phyloP scores from a whole-genome alignment of 2,329 filamentous ascomycete genomes.

The Simplicillium aogashimaense region DNA sequence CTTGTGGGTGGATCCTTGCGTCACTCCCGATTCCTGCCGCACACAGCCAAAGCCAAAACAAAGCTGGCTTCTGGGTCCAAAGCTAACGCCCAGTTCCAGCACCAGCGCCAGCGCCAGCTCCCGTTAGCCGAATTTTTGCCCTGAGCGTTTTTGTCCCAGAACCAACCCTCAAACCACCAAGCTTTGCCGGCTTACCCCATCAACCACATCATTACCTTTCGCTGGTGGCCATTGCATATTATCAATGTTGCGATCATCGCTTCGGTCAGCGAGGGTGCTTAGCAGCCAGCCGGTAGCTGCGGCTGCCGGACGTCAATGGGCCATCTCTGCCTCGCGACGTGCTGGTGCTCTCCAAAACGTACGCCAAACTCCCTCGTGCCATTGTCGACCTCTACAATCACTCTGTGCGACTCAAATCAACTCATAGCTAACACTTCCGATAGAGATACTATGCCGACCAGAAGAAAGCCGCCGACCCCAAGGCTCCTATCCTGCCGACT shows the following conservation, averaged over 20 bases:
- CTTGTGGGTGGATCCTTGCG: slow-evolving; percentile 14
- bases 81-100: slow-evolving; percentile 2
- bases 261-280: slow-evolving; percentile 53
- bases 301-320: slow-evolving; percentile 50
- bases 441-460: slow-evolving; percentile 49
- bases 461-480: slow-evolving; percentile 40
- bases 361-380: background rate
- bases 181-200: slow-evolving; percentile 10
- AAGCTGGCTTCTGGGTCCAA: no score
- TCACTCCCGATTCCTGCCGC: slow-evolving; percentile 25
- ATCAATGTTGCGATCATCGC: slow-evolving; percentile 60
- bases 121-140: slow-evolving; percentile 33
- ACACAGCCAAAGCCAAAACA: no score
- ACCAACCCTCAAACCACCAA: slow-evolving; percentile 12
- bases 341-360: slow-evolving; percentile 11
- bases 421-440: background rate
- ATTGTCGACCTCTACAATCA: background rate
- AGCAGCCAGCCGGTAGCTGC: slow-evolving; percentile 43
- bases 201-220: slow-evolving; percentile 20
- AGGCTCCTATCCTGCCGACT: slow-evolving; percentile 41
- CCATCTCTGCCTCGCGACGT: slow-evolving; percentile 25
- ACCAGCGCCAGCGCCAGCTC: slow-evolving; percentile 12
- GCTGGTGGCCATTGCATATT: slow-evolving; percentile 34
- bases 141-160: slow-evolving; percentile 31
- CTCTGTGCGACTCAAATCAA: no score